Evolutionary conservation across 83 land plant genomes (phyloP).

Genomic region (Picea engelmannii): DNA sequence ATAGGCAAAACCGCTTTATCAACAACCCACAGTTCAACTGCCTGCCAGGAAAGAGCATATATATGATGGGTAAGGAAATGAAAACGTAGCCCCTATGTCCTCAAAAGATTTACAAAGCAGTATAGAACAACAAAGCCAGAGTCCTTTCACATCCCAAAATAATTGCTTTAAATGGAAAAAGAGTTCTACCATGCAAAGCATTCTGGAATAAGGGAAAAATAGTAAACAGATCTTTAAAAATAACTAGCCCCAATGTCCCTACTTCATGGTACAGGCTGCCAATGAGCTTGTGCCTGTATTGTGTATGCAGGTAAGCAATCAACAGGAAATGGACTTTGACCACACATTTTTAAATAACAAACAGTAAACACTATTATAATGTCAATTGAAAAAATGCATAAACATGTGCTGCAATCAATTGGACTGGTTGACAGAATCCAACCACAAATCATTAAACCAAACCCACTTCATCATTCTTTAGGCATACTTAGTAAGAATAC

Average conservation of each 20-base stretch:
- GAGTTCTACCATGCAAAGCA: neutral
- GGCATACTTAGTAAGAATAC: neutral
- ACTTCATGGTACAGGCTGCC: too few relatives aligned
- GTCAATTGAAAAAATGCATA: neutral
- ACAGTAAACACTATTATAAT: neutral
- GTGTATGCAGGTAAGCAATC: too few relatives aligned
- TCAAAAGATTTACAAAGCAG: neutral
- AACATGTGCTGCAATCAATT: neutral
- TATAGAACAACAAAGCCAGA: neutral
- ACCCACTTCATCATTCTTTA: neutral
- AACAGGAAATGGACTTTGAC: neutral
- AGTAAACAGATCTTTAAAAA: too few relatives aligned
- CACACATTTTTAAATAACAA: neutral
- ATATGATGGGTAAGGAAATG: neutral
- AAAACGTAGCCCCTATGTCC: neutral
- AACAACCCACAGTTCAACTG: slow-evolving; percentile 76
- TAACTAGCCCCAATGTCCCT: too few relatives aligned
- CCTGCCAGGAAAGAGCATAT: slow-evolving; percentile 40
- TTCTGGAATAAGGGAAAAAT: neutral
- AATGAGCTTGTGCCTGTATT: too few relatives aligned
- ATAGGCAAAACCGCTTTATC: slow-evolving; percentile 90
- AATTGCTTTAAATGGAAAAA: neutral
- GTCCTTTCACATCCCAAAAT: neutral
- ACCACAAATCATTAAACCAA: neutral
- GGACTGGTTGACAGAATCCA: neutral